These are phyloP conservation scores for Citrus cavaleriei DNA, from an alignment of 345 rosid species.

Conservation along the genomic window DNA sequence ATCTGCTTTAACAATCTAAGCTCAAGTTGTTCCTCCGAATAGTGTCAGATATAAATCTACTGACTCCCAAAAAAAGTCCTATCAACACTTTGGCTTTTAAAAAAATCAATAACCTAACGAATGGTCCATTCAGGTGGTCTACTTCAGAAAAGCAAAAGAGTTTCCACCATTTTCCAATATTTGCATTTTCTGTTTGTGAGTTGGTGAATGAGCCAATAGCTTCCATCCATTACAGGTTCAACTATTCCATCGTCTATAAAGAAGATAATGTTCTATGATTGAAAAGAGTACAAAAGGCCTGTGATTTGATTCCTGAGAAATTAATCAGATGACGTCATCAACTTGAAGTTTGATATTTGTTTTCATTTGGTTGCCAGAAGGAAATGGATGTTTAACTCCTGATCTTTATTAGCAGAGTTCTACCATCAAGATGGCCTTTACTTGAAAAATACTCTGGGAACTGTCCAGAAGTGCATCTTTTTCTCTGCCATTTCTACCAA, in stretches of 20 bases:
- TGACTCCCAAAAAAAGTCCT: neutral
- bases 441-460: neutral
- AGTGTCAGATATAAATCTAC: neutral
- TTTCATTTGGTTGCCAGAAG: neutral
- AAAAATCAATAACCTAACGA: neutral
- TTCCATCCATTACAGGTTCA: neutral
- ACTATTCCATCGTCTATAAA: neutral
- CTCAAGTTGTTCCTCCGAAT: neutral
- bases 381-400: neutral
- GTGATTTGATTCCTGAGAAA: neutral
- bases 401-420: neutral
- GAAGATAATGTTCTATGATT: neutral
- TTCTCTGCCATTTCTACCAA: neutral
- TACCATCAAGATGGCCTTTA: neutral
- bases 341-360: neutral
- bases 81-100: too few species aligned
- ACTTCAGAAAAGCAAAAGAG: neutral
- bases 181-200: neutral
- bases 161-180: neutral
- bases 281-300: neutral
- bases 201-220: neutral
- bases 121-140: neutral
- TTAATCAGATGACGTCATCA: neutral
- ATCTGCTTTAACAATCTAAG: neutral
- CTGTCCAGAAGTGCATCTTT: neutral